Evolutionary conservation across 2,329 filamentous ascomycete genomes (phyloP), one percentile per base, ranked within the genome.

Genomic region (Grosmannia clavigera): DNA sequence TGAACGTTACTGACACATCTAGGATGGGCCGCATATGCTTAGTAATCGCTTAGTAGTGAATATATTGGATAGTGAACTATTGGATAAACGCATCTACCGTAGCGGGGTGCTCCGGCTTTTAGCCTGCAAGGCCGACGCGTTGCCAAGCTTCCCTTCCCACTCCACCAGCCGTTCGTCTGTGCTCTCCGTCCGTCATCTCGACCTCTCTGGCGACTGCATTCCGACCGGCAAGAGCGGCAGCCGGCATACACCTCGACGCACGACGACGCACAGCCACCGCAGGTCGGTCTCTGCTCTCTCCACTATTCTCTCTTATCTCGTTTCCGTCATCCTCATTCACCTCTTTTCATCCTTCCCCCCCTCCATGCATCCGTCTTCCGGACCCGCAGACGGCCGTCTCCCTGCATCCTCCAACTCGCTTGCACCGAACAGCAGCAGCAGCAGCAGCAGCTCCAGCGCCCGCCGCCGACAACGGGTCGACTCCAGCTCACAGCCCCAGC

Each of bases 341-440:
- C 6, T 27, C 25, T 22, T 27, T 11, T 27, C 25, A 27, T 22
- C 25, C 3, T 25, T 11, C 7, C 25, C n/a, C 48, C 25, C 22
- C 6, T 66, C 63, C 63, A 67, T 68, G 68, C 65, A 64, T 66
- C 64, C 64, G 50, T 63, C 43, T 50, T 50, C 58, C 57, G 59
- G 58, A 53, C 62, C 61, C 25, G 58, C 60, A 58, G 60, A 60
- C 53, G 48, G 55, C 52, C 58, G 46, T 61, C 55, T 61, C 6
- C 43, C 43, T 46, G 43, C 43, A 16, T 46, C 43, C 16, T 46
- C 43, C 3, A 19, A 43, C 40, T 19, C 33, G 9, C 33, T 35
- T 35, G 6, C 33, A 35, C 10, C 10, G 33, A 43, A 11, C 38
- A 11, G 40, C 40, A 19, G 40, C 19, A 43, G 40, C 40, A 43